Percentiles rank a stretch among this genome's conserved stretches.
Evolutionary conservation across 1,284 basidiomycete species (phyloP).

Genomic region (Papiliotrema flavescens): DNA sequence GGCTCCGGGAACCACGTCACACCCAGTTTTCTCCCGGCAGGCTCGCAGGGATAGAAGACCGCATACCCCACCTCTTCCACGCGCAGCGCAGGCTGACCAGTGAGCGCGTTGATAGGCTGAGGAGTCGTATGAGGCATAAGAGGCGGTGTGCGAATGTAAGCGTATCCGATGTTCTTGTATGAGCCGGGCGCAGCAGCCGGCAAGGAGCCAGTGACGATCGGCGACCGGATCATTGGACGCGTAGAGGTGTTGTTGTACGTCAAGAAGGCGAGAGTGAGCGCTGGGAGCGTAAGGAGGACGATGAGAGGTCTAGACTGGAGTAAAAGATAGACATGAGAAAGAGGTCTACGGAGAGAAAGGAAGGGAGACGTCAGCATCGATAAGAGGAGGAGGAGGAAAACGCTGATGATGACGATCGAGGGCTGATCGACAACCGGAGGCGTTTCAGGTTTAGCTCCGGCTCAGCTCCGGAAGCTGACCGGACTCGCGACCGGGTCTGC

Average conservation of each 20-base stretch:
- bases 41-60: constrained; percentile 34
- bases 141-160: constrained; percentile 19
- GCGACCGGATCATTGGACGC: constrained; percentile 2
- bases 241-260: no score
- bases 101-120: constrained; percentile 10
- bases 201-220: constrained; percentile 22
- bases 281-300: background rate
- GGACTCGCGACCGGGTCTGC: background rate
- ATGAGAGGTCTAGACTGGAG: no score
- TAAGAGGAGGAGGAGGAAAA: no score
- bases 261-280: background rate
- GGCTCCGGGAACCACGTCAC: constrained; percentile 33
- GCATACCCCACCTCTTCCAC: constrained; percentile 29
- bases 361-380: background rate
- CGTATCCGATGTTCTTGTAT: constrained; percentile 23
- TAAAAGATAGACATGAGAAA: background rate
- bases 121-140: constrained; percentile 12
- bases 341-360: background rate
- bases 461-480: background rate
- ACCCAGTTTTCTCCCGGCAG: constrained; percentile 4
- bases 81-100: constrained; percentile 24
- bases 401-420: no score
- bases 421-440: no score
- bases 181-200: constrained; percentile 25
- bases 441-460: background rate